phyloP scores from a whole-genome alignment of 768 basidiomycete species.

The Phylloporus sp. region DNA sequence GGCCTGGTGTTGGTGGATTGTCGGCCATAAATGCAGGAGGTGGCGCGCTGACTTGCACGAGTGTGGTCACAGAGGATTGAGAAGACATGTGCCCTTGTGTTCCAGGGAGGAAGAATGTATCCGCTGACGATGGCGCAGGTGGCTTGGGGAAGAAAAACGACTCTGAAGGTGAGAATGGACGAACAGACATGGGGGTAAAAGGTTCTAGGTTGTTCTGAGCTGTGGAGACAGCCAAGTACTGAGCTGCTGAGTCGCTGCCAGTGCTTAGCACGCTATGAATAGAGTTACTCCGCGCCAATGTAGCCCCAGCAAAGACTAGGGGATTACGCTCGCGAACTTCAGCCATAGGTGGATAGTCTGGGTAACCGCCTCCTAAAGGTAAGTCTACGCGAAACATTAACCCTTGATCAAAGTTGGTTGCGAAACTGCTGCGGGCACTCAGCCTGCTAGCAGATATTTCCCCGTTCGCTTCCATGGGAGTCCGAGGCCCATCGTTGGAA shows the following conservation, averaged over 20 bases:
- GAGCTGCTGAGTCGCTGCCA: constrained; percentile 34
- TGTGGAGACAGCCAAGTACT: constrained; percentile 38
- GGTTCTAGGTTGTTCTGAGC: constrained; percentile 15
- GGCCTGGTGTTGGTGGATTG: constrained; percentile 8
- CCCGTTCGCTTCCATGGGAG: constrained; percentile 11
- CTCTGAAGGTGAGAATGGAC: constrained; percentile 65
- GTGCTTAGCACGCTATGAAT: constrained; percentile 38
- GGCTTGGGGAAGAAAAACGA: constrained; percentile 69
- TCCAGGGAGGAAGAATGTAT: background rate
- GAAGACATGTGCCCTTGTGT: background rate
- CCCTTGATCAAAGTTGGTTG: constrained; percentile 53
- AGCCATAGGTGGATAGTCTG: constrained; percentile 51
- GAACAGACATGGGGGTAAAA: constrained; percentile 56
- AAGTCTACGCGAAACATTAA: constrained; percentile 23
- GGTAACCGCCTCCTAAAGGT: constrained; percentile 19
- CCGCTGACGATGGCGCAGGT: constrained; percentile 27
- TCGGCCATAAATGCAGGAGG: constrained; percentile 15
- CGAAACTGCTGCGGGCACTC: constrained; percentile 58
- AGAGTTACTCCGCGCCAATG: constrained; percentile 33
- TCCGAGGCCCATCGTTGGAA: constrained; percentile 8
- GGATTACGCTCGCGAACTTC: constrained; percentile 43
- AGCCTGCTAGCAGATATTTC: constrained; percentile 20
- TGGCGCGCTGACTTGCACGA: constrained; percentile 16
- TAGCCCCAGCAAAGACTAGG: constrained; percentile 23
- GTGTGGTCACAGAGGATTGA: constrained; percentile 15